Evolutionary conservation across 495 filamentous ascomycete genomes (phyloP).

Genomic region (Talaromyces stipitatus): DNA sequence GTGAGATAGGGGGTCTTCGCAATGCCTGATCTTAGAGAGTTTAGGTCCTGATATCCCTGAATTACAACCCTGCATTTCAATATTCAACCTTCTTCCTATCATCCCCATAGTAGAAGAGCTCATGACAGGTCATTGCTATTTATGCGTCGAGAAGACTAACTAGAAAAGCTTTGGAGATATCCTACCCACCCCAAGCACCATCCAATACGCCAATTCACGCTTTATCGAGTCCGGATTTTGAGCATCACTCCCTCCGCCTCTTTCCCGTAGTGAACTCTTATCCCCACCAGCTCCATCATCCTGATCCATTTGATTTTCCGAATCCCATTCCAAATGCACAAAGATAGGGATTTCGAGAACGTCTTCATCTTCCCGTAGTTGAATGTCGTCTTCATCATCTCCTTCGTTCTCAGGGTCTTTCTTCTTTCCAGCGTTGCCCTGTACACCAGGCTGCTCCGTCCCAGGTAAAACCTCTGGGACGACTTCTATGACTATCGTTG

Average conservation of each 20-base stretch:
- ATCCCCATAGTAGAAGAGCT: neutral
- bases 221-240: constrained; percentile 45
- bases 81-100: neutral
- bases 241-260: constrained; percentile 10
- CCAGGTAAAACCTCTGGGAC: constrained; percentile 55
- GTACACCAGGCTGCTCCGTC: neutral
- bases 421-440: neutral
- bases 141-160: neutral
- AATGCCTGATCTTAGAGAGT: constrained; percentile 25
- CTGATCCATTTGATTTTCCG: constrained; percentile 64
- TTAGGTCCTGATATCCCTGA: neutral
- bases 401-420: constrained; percentile 6
- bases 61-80: neutral
- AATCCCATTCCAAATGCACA: constrained; percentile 87
- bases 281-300: constrained; percentile 24
- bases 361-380: constrained; percentile 66
- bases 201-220: constrained; percentile 91
- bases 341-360: constrained; percentile 93
- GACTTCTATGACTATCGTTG: constrained; percentile 83
- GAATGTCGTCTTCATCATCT: constrained; percentile 17
- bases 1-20: constrained; percentile 22
- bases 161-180: constrained; percentile 31
- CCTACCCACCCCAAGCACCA: constrained; percentile 79
- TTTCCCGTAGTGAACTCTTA: constrained; percentile 39
- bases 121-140: too few species aligned